These are phyloP conservation scores for Corylus avellana DNA, from an alignment of 306 rosid species.

Conservation along the genomic window DNA sequence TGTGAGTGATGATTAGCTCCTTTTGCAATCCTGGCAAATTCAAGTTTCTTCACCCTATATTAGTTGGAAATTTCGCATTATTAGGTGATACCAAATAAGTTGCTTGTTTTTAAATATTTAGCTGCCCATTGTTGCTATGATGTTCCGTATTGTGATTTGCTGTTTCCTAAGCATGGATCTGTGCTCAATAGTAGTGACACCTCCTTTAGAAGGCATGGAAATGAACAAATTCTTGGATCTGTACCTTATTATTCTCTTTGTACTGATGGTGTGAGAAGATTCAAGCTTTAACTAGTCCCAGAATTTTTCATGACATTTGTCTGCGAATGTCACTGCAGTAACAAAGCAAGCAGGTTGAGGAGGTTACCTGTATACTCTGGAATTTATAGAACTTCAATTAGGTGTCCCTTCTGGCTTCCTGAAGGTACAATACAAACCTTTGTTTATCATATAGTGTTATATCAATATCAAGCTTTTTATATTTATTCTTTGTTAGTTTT, in stretches of 20 bases:
- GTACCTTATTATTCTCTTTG: constrained; percentile 28
- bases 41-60: not conserved
- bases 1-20: not conserved
- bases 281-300: constrained; percentile 41
- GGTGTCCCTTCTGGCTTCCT: constrained; percentile 69
- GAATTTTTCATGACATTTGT: constrained; percentile 67
- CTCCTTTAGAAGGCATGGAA: constrained; percentile 20
- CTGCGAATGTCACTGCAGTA: constrained; percentile 97
- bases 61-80: not conserved
- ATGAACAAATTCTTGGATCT: constrained; percentile 29
- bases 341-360: constrained; percentile 97
- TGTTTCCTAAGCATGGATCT: constrained; percentile 7
- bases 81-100: not conserved
- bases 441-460: constrained; percentile 43
- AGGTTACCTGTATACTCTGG: constrained; percentile 63
- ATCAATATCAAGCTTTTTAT: not conserved
- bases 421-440: constrained; percentile 77
- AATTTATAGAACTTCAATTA: constrained; percentile 72
- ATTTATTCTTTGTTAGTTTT: not conserved
- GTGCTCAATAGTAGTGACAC: constrained; percentile 6
- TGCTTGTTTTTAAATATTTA: not conserved
- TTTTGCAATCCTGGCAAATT: not conserved
- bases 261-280: constrained; percentile 41
- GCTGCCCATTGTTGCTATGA: not conserved
- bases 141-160: not conserved